A percentile compares a stretch with the other conserved stretches of the same genome.
Conservation (phyloP, 176 grass and related monocot genomes). For the Avena eriantha region DNA sequence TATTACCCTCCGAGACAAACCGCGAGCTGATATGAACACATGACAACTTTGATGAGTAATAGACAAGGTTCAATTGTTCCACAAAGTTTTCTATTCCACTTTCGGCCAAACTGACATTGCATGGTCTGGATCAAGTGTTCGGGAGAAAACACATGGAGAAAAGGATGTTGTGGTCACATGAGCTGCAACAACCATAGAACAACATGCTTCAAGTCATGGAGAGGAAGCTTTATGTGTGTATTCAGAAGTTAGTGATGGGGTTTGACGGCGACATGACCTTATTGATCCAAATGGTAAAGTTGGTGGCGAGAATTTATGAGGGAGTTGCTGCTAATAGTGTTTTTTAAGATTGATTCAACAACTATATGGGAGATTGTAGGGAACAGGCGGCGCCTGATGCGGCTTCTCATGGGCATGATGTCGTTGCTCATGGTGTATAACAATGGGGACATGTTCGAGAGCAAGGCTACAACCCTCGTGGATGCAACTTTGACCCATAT, state of each 20-base stretch:
- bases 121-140: not conserved
- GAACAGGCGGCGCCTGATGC: not conserved
- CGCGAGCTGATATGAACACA: not conserved
- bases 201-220: not conserved
- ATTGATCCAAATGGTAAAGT: not conserved
- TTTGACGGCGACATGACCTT: not conserved
- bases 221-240: not conserved
- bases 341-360: not conserved
- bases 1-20: too few species aligned
- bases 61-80: not conserved
- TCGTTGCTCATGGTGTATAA: not conserved
- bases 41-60: not conserved
- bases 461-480: not conserved
- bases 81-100: not conserved
- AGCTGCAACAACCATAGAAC: not conserved
- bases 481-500: not conserved
- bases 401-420: not conserved
- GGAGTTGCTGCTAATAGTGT: too few species aligned
- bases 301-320: not conserved
- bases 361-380: not conserved
- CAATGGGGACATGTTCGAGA: not conserved
- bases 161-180: not conserved
- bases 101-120: not conserved
- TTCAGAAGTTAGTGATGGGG: not conserved
- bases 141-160: not conserved